Evolutionary conservation across 345 rosid species (phyloP), one percentile per base, ranked within the genome.

Genomic region (Gossypioides kirkii): DNA sequence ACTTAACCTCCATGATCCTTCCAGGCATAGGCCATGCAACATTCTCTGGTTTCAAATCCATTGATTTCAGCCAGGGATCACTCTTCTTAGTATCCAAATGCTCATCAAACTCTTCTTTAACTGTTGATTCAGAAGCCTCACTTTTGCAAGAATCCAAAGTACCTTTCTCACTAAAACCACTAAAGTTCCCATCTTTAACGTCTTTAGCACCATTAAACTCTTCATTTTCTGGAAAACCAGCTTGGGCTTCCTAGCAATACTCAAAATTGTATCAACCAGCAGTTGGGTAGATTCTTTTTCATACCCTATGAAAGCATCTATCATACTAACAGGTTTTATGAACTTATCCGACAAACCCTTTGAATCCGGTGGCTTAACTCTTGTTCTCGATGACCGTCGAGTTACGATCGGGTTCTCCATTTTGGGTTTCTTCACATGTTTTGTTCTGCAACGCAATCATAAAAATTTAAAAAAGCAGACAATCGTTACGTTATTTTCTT

Each of bases 291-390:
- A 85, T 17, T 64, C 84, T 0, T 45, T 50, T 43, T 56, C 55
- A 32, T 25, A 55, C 9, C 83, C 87, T 22, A 52, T 52, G 61
- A 80, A 86, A 38, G 85, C 92, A 70, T 77, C 87, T 36, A 36
- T 78, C 74, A 89, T 82, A 14, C 80, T 77, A 26, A 90, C 17
- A 36, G 97, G 89, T 32, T 32, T 32, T 32, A 5, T 25, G 4
- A 25, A n/a, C 23, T 75, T 81, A 43, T 61, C 77, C 4, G 64
- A 68, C 16, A 84, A 80, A 69, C 84, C 92, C 28, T 69, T 45
- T 12, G 78, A 82, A 80, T 86, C 93, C 3, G 97, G 98, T 23
- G 83, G 81, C 78, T 86, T 74, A 18, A 93, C 97, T 73, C 87
- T 85, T 3, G 87, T 74, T 18, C 97, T 89, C 59, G 89, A 79